Evolutionary conservation across 345 rosid genomes (phyloP).

Genomic region (Salix exigua): DNA sequence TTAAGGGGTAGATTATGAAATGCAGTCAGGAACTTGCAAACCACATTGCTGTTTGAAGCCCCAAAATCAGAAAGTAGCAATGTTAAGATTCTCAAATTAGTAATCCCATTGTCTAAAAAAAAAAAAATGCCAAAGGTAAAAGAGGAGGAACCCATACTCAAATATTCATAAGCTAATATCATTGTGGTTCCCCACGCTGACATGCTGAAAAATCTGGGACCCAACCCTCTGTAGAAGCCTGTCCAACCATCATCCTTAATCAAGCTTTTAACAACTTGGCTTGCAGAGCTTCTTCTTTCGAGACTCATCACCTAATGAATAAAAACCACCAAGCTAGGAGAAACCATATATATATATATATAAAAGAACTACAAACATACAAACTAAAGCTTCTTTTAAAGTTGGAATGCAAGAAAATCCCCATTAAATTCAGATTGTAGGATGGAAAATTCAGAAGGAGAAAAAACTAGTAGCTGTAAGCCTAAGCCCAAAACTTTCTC

Average conservation of each 20-base stretch:
- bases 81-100: neutral
- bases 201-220: slow-evolving; percentile 96
- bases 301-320: slow-evolving; percentile 69
- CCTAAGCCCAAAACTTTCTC: neutral
- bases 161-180: slow-evolving; percentile 92
- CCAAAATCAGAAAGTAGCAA: neutral
- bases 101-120: neutral
- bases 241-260: slow-evolving; percentile 90
- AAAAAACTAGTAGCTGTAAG: neutral
- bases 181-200: slow-evolving; percentile 99
- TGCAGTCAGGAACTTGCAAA: neutral
- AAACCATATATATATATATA: neutral
- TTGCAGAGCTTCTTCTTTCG: slow-evolving; percentile 68
- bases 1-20: neutral
- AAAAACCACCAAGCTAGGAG: slow-evolving; percentile 5
- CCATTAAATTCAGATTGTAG: neutral
- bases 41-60: neutral
- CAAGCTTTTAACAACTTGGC: slow-evolving; percentile 61
- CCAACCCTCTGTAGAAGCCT: slow-evolving; percentile 87
- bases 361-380: neutral
- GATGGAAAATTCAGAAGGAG: neutral
- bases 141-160: slow-evolving; percentile 57
- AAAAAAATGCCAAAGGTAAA: neutral
- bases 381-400: neutral
- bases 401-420: neutral